Percentiles rank a stretch among this genome's conserved stretches.
phyloP scores from a whole-genome alignment of 129 eudicot genomes.

The Sambucus nigra region DNA sequence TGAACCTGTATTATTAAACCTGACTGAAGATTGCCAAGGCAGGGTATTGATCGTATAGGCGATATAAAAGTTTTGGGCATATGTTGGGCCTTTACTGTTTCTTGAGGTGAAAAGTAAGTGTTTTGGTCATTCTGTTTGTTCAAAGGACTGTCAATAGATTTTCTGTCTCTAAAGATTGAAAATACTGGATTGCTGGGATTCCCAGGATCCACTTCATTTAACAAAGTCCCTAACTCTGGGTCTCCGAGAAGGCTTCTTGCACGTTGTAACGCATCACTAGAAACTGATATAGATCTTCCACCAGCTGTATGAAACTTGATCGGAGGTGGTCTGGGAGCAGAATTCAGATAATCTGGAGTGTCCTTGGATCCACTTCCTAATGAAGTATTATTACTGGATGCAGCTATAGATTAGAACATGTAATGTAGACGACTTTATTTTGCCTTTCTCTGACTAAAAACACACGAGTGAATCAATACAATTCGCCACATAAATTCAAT shows the following conservation, averaged over 20 bases:
- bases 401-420: too few species aligned
- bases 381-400: slow-evolving; percentile 21
- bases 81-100: slow-evolving; percentile 21
- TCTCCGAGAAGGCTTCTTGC: slow-evolving; percentile 87
- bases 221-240: slow-evolving; percentile 50
- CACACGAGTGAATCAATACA: too few species aligned
- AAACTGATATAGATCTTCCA: slow-evolving; percentile 86
- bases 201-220: slow-evolving; percentile 44
- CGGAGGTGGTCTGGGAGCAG: slow-evolving; percentile 44
- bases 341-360: slow-evolving; percentile 18
- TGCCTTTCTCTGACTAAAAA: too few species aligned
- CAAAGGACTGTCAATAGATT: slow-evolving; percentile 9
- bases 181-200: slow-evolving; percentile 31
- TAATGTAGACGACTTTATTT: too few species aligned
- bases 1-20: slow-evolving; percentile 21
- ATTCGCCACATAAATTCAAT: too few species aligned
- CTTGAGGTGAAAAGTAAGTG: slow-evolving; percentile 19
- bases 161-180: slow-evolving; percentile 23
- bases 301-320: slow-evolving; percentile 90
- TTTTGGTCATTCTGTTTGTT: slow-evolving; percentile 19
- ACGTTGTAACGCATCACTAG: slow-evolving; percentile 78
- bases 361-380: slow-evolving; percentile 26
- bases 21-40: slow-evolving; percentile 27
- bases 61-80: slow-evolving; percentile 44
- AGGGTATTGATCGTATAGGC: slow-evolving; percentile 37